Conservation (phyloP, 495 filamentous ascomycete genomes). For the Aspergillus carlsbadensis region DNA sequence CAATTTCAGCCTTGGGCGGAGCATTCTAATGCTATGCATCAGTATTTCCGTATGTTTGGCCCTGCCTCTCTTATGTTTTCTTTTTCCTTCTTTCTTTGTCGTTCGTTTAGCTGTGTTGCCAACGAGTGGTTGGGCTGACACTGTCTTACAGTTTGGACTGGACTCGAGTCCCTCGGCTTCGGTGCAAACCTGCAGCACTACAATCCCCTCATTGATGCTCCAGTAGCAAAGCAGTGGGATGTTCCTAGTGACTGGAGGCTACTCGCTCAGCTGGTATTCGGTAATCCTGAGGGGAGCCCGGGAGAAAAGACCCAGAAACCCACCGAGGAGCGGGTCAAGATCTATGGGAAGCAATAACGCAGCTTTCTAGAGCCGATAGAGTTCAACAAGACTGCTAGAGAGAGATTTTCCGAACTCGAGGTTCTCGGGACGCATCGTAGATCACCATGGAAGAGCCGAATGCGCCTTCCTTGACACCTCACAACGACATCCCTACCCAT, state of each 20-base stretch:
- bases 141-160: slow-evolving; percentile 46
- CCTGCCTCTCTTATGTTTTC: neutral
- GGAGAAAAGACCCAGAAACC: slow-evolving; percentile 39
- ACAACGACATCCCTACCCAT: neutral
- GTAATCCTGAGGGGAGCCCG: slow-evolving; percentile 35
- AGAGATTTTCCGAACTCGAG: neutral
- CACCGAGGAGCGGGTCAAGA: slow-evolving; percentile 39
- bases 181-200: slow-evolving; percentile 59
- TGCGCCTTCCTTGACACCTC: neutral
- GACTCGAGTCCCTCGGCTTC: slow-evolving; percentile 49
- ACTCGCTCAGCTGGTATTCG: slow-evolving; percentile 54
- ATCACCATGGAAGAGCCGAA: neutral
- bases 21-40: slow-evolving; percentile 56
- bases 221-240: slow-evolving; percentile 42
- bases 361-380: neutral
- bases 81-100: neutral
- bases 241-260: slow-evolving; percentile 48
- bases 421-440: neutral
- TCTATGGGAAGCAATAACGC: slow-evolving; percentile 27
- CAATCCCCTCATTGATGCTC: slow-evolving; percentile 49
- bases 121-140: slow-evolving; percentile 9
- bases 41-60: slow-evolving; percentile 45
- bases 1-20: slow-evolving; percentile 51
- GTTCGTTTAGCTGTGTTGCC: no score
- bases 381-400: neutral